A percentile compares a stretch with the other conserved stretches of the same genome.
phyloP scores from a whole-genome alignment of 768 basidiomycete species.

The Podaxis carcinomalis region DNA sequence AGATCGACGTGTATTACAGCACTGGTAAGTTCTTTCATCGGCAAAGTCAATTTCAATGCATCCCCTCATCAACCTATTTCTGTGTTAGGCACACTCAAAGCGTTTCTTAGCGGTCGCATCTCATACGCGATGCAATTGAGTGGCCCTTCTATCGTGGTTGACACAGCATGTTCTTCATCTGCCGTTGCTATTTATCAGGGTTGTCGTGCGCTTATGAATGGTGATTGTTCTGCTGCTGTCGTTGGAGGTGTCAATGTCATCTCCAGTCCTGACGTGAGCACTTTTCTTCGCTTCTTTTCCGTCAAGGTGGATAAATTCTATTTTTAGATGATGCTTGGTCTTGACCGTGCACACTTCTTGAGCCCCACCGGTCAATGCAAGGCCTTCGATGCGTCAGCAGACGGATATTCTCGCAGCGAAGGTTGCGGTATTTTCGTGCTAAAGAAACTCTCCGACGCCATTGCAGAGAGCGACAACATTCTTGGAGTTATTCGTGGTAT shows the following conservation, averaged over 20 bases:
- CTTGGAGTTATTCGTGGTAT: conserved; percentile 64
- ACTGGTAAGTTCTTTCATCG: conserved; percentile 39
- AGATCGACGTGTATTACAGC: conserved; percentile 69
- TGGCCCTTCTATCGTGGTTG: conserved; percentile 69
- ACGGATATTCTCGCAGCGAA: conserved; percentile 71
- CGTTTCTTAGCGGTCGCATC: conserved; percentile 70
- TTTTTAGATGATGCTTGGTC: conserved; percentile 62
- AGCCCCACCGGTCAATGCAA: conserved; percentile 66
- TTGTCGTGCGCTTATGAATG: conserved; percentile 55
- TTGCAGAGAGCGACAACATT: conserved; percentile 63
- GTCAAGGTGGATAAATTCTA: neutral
- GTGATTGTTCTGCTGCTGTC: conserved; percentile 65
- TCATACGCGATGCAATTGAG: conserved; percentile 66
- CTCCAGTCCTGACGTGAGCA: conserved; percentile 64
- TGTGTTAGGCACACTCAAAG: conserved; percentile 54
- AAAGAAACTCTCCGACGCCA: conserved; percentile 68
- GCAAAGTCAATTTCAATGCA: neutral
- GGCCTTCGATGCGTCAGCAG: conserved; percentile 66
- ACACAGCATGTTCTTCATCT: conserved; percentile 77
- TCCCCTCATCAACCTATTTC: neutral
- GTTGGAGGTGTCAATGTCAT: conserved; percentile 77
- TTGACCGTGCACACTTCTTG: conserved; percentile 69
- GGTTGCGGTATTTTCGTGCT: conserved; percentile 71
- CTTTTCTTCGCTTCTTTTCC: neutral
- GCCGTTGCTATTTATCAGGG: conserved; percentile 67